Conservation (phyloP, 1,139 yeast species). For the Suhomyces wounanorum region DNA sequence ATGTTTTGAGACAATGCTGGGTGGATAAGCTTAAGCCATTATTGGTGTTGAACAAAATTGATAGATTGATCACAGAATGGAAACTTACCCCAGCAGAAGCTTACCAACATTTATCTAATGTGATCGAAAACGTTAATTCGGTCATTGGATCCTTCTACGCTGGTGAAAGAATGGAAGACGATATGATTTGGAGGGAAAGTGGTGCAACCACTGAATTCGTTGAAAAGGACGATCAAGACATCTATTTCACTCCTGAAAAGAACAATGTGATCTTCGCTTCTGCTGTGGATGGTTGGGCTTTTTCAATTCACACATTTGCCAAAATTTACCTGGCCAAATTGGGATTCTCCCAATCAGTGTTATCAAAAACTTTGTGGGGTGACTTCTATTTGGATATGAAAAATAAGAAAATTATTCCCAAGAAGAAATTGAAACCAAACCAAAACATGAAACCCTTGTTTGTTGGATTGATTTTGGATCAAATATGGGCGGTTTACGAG, state of each 20-base stretch:
- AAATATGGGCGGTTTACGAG: conserved; percentile 89
- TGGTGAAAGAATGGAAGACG: conserved; percentile 93
- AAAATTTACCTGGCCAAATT: conserved; percentile 81
- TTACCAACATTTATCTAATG: conserved; percentile 70
- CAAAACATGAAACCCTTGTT: conserved; percentile 72
- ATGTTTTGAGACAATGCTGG: conserved; percentile 96
- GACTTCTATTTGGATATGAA: conserved; percentile 89
- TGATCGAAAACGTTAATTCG: conserved; percentile 91
- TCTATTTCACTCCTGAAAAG: conserved; percentile 86
- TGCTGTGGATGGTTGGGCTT: conserved; percentile 98
- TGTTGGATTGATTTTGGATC: conserved; percentile 84
- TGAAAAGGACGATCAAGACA: conserved; percentile 78
- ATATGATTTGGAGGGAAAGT: conserved; percentile 76
- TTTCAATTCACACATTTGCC: conserved; percentile 85
- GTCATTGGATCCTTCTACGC: conserved; percentile 92
- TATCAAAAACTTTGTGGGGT: conserved; percentile 94
- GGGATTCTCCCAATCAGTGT: conserved; percentile 77
- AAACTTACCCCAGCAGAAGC: conserved; percentile 85
- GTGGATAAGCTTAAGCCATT: conserved; percentile 86
- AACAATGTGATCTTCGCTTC: conserved; percentile 94
- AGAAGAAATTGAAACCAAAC: conserved; percentile 53
- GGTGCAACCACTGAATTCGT: conserved; percentile 59
- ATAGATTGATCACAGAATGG: conserved; percentile 80
- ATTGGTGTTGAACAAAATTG: conserved; percentile 90
- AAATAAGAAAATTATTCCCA: conserved; percentile 74